Conservation (phyloP, 148 eudicot species). For the Fallopia convolvulus region DNA sequence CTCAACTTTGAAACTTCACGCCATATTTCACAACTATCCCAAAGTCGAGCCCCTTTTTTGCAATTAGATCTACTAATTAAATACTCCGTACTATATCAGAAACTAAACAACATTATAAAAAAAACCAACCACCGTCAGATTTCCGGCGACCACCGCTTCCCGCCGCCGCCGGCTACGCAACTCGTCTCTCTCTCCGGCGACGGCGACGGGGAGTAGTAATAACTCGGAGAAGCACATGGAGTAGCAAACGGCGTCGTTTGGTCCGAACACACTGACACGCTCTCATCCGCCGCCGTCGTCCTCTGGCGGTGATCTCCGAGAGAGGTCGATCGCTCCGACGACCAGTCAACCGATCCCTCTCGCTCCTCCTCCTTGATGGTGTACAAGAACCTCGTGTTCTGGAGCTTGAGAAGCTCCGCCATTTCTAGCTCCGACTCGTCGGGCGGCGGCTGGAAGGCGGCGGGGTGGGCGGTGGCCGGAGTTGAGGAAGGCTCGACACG, state of each 20-base stretch:
- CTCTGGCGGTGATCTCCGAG: background rate
- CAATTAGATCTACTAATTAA: too few species aligned
- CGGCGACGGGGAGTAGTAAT: background rate
- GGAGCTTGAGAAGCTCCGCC: background rate
- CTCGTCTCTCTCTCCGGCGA: background rate
- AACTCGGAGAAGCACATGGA: background rate
- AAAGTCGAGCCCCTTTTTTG: too few species aligned
- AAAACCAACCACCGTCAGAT: background rate
- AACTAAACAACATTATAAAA: background rate
- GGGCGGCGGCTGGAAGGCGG: background rate
- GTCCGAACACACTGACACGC: background rate
- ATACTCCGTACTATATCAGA: too few species aligned
- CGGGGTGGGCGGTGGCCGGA: background rate
- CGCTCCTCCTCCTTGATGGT: conserved; percentile 6
- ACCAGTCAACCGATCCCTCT: background rate
- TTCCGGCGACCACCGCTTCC: background rate
- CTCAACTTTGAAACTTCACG: too few species aligned
- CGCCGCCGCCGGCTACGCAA: background rate
- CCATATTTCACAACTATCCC: too few species aligned
- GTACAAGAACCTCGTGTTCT: background rate
- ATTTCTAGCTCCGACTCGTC: background rate
- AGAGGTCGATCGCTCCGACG: background rate
- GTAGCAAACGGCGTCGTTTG: background rate
- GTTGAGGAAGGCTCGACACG: background rate
- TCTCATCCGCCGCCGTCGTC: background rate